phyloP scores from a whole-genome alignment of 2,329 filamentous ascomycete genomes.

The Aspergillus neoniger region DNA sequence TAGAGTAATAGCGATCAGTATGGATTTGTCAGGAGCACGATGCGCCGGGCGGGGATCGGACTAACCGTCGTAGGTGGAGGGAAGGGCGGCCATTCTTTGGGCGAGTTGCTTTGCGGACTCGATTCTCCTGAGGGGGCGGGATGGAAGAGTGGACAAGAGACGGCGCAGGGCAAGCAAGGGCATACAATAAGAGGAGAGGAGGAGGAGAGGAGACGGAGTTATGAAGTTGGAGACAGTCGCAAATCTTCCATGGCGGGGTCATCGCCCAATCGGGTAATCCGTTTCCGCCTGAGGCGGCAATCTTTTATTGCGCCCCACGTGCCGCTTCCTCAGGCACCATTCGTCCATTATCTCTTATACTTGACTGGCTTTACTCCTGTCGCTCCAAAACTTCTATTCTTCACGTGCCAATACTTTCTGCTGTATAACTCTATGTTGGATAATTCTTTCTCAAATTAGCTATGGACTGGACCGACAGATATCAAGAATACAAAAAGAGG shows the following conservation, averaged over 20 bases:
- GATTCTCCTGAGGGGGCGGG: slow-evolving; percentile 33
- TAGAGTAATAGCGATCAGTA: not conserved
- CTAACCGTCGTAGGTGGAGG: slow-evolving; percentile 62
- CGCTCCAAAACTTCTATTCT: too few relatives aligned
- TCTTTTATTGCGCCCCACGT: slow-evolving; percentile 25
- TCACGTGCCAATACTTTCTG: too few relatives aligned
- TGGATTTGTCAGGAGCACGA: not conserved
- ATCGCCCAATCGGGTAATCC: slow-evolving; percentile 27
- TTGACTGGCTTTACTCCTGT: too few relatives aligned
- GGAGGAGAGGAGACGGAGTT: not conserved
- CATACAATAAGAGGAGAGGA: slow-evolving; percentile 1
- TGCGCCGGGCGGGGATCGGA: slow-evolving; percentile 11
- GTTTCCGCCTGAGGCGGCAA: slow-evolving; percentile 14
- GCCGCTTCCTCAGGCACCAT: slow-evolving; percentile 24
- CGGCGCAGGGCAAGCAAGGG: slow-evolving; percentile 4
- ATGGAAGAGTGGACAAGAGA: slow-evolving; percentile 18
- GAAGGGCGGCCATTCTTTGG: slow-evolving; percentile 55
- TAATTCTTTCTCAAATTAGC: too few relatives aligned
- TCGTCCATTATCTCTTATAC: not conserved
- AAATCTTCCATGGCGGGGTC: slow-evolving; percentile 27
- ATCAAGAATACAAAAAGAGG: too few relatives aligned
- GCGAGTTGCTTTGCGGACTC: slow-evolving; percentile 37
- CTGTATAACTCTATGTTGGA: fast-evolving
- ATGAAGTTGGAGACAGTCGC: slow-evolving; percentile 1
- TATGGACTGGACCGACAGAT: too few relatives aligned